A percentile compares a stretch with the other conserved stretches of the same genome.
phyloP scores from a whole-genome alignment of 2,329 filamentous ascomycete genomes.

The Arthrobotrys musiformis region DNA sequence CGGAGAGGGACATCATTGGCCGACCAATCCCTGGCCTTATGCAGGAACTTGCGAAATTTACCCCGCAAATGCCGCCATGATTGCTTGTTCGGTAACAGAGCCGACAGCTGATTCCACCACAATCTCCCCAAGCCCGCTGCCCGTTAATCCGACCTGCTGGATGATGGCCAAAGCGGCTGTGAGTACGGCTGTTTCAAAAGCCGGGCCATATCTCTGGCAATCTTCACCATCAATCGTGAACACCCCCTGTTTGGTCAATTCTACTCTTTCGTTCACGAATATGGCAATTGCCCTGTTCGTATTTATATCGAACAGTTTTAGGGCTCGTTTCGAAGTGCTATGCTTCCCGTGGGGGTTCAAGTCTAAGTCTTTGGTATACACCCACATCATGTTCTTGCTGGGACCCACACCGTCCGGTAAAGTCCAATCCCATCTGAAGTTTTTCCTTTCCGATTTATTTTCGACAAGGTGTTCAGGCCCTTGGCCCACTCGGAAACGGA shows the following conservation, averaged over 20 bases:
- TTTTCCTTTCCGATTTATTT: slow-evolving; percentile 12
- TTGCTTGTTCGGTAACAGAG: slow-evolving; percentile 9
- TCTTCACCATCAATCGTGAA: neutral
- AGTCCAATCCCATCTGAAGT: slow-evolving; percentile 7
- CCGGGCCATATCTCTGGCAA: neutral
- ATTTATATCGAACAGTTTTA: slow-evolving; percentile 16
- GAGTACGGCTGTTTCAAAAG: slow-evolving; percentile 17
- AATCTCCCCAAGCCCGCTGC: neutral
- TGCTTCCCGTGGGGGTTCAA: slow-evolving; percentile 5
- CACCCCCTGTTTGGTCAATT: neutral
- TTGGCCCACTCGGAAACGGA: slow-evolving; percentile 12
- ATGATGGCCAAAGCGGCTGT: slow-evolving; percentile 9
- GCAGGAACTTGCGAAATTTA: slow-evolving; percentile 27
- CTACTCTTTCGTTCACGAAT: neutral
- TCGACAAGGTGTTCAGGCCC: slow-evolving; percentile 17
- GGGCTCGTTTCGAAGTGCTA: neutral
- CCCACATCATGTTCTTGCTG: slow-evolving; percentile 4
- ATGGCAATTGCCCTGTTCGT: neutral
- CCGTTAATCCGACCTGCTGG: neutral
- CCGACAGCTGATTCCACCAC: slow-evolving; percentile 12
- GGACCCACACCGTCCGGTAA: neutral
- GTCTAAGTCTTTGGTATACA: slow-evolving; percentile 1
- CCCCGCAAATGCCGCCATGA: slow-evolving; percentile 27
- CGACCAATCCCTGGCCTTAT: slow-evolving; percentile 18
- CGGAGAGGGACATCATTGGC: neutral